phyloP scores from a whole-genome alignment of 2,329 filamentous ascomycete genomes.

The Macrophomina pseudophaseolina region DNA sequence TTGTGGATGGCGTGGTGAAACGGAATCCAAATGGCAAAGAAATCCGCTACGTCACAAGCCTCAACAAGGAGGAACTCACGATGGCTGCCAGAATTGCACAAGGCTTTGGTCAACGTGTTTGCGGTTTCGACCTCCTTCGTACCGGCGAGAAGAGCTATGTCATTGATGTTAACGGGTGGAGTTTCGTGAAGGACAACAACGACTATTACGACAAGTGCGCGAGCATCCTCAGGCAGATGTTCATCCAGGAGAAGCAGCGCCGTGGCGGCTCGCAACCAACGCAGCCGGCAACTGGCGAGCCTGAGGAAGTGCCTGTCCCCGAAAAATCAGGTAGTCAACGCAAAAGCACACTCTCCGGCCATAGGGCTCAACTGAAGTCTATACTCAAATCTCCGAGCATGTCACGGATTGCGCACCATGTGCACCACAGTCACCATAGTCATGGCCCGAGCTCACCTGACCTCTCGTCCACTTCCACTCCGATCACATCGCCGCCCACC shows the following conservation, averaged over 20 bases:
- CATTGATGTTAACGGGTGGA: conserved; percentile 99
- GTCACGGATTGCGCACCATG: conserved; percentile 59
- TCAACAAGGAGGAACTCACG: conserved; percentile 78
- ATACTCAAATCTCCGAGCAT: conserved; percentile 70
- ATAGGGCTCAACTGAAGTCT: conserved; percentile 58
- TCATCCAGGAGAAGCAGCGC: conserved; percentile 76
- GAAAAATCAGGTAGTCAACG: conserved; percentile 30
- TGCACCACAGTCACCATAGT: conserved; percentile 46
- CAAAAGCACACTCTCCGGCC: conserved; percentile 42
- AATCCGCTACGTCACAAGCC: conserved; percentile 87
- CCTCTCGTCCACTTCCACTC: conserved; percentile 45
- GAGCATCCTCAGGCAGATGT: conserved; percentile 84
- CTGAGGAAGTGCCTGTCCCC: conserved; percentile 3
- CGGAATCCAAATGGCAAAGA: conserved; percentile 98
- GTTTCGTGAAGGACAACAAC: conserved; percentile 98
- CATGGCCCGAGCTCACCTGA: conserved; percentile 54
- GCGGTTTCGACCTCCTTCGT: conserved; percentile 91
- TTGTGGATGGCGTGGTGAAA: conserved; percentile 93
- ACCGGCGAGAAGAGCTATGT: conserved; percentile 91
- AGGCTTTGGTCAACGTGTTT: conserved; percentile 92
- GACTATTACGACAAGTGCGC: conserved; percentile 96
- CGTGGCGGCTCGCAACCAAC: conserved; percentile 58
- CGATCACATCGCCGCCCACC: conserved; percentile 50
- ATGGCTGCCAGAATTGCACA: conserved; percentile 90
- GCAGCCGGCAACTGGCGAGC: conserved; percentile 41